Evolutionary conservation across 2,329 filamentous ascomycete genomes (phyloP).

Genomic region (Xylariaceae sp.): DNA sequence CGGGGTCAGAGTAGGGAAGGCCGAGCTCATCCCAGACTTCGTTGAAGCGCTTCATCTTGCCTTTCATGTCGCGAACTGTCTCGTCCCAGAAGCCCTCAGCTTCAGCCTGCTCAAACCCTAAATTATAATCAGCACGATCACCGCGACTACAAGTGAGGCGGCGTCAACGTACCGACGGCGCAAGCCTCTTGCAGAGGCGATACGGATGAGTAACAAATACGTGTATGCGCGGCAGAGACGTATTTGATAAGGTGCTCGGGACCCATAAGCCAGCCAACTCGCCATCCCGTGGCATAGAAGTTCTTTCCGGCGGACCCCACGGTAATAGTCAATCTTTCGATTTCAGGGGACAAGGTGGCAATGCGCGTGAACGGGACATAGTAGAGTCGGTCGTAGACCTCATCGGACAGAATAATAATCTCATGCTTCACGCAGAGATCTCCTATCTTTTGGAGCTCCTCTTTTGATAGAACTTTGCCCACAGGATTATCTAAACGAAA

Average conservation of each 20-base stretch:
- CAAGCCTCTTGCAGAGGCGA: slow-evolving; percentile 92
- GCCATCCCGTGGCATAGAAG: slow-evolving; percentile 97
- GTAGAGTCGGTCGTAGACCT: slow-evolving; percentile 92
- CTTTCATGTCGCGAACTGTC: slow-evolving; percentile 81
- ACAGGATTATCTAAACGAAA: slow-evolving; percentile 77
- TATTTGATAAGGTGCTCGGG: slow-evolving; percentile 85
- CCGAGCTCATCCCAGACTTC: slow-evolving; percentile 71
- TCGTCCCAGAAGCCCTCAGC: slow-evolving; percentile 81
- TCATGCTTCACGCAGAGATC: slow-evolving; percentile 88
- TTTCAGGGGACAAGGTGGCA: slow-evolving; percentile 83
- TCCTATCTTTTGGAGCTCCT: slow-evolving; percentile 80
- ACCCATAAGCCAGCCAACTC: slow-evolving; percentile 92
- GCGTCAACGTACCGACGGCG: slow-evolving; percentile 59
- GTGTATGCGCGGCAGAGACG: slow-evolving; percentile 86
- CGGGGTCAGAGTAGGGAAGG: slow-evolving; percentile 82
- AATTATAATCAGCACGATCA: not conserved
- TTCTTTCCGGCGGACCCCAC: slow-evolving; percentile 97
- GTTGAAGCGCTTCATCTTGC: slow-evolving; percentile 84
- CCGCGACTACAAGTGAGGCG: not conserved
- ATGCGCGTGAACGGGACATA: slow-evolving; percentile 94
- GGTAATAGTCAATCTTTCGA: slow-evolving; percentile 82
- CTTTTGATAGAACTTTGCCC: slow-evolving; percentile 86
- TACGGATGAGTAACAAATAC: slow-evolving; percentile 93
- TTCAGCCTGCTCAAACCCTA: slow-evolving; percentile 83
- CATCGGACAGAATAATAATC: slow-evolving; percentile 87